Conservation (phyloP, 1,139 yeast genomes). For the Pichia inconspicua region DNA sequence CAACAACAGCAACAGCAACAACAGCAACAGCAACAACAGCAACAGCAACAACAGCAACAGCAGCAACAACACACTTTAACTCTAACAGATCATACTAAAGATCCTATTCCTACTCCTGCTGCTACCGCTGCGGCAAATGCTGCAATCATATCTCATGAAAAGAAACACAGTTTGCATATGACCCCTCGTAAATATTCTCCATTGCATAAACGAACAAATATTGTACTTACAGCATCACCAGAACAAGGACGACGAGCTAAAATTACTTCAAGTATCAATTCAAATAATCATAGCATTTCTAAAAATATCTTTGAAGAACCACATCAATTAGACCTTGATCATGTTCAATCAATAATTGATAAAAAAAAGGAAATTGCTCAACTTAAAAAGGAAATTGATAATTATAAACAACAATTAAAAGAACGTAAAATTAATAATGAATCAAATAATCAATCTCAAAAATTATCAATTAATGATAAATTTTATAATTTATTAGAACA, state of each 20-base stretch:
- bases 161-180: conserved; percentile 4
- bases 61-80: neutral
- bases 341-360: conserved; percentile 8
- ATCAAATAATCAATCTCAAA: conserved; percentile 3
- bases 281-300: neutral
- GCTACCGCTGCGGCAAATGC: neutral
- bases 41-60: neutral
- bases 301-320: neutral
- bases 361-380: conserved; percentile 11
- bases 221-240: conserved; percentile 3
- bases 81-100: too few species aligned
- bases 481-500: conserved; percentile 70
- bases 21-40: neutral
- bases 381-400: conserved; percentile 14
- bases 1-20: neutral
- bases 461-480: conserved; percentile 44
- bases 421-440: conserved; percentile 5
- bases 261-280: neutral
- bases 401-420: conserved; percentile 11
- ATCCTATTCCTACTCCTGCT: neutral
- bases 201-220: conserved; percentile 3
- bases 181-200: conserved; percentile 8
- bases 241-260: conserved; percentile 6
- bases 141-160: neutral
- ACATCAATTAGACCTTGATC: conserved; percentile 2